These are phyloP conservation scores for Luvunga scandens DNA, from an alignment of 345 rosid species.

Conservation along the genomic window DNA sequence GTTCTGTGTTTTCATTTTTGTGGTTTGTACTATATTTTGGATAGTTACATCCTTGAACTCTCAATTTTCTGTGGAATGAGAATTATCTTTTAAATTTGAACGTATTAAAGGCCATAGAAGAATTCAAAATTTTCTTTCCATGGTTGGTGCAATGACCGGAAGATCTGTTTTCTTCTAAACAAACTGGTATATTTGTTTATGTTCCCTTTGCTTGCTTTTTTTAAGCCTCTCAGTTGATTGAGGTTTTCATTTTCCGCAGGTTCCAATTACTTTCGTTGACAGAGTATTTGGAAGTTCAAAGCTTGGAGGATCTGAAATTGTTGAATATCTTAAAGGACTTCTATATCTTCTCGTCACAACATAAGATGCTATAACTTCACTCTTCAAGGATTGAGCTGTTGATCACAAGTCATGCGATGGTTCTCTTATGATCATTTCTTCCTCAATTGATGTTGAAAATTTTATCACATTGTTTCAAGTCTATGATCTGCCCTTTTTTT, in stretches of 20 bases:
- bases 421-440: neutral
- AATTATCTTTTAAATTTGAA: neutral
- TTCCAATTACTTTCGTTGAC: conserved; percentile 91
- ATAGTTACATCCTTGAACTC: neutral
- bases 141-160: neutral
- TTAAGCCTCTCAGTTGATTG: neutral
- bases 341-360: conserved; percentile 79
- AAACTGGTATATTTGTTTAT: neutral
- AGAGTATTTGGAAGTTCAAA: conserved; percentile 95
- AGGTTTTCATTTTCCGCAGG: conserved; percentile 43
- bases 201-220: neutral
- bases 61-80: neutral
- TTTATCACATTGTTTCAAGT: neutral
- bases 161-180: neutral
- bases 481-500: neutral
- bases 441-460: neutral
- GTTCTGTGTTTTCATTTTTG: neutral
- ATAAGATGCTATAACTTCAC: conserved; percentile 17
- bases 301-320: conserved; percentile 98
- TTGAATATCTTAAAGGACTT: conserved; percentile 91
- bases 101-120: too few species aligned
- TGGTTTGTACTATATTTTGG: neutral
- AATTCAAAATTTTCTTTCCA: too few species aligned
- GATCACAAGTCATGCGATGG: too few species aligned
- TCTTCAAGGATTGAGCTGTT: neutral